Conservation (phyloP, 2,329 filamentous ascomycete genomes). For the Alternaria triticimaculans region DNA sequence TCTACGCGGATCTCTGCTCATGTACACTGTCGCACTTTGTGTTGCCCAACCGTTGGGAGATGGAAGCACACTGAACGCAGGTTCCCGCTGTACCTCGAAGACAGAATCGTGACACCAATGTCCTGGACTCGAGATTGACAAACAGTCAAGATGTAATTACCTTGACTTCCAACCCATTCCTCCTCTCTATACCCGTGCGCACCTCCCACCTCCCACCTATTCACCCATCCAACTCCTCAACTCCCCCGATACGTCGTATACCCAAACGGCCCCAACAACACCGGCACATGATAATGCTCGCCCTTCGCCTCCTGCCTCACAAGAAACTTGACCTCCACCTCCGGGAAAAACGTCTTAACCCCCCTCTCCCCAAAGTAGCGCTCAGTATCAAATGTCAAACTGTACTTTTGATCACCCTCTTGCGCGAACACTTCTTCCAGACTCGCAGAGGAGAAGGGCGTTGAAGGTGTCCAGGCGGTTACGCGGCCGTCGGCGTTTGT, state of each 20-base stretch:
- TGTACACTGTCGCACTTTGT: neutral
- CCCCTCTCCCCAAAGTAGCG: constrained; percentile 70
- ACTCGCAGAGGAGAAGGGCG: constrained; percentile 50
- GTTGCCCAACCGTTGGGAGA: neutral
- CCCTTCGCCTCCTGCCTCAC: constrained; percentile 53
- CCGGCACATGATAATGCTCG: constrained; percentile 80
- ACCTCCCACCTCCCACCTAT: neutral
- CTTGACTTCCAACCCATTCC: neutral
- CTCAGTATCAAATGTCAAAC: constrained; percentile 74
- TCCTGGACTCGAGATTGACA: neutral
- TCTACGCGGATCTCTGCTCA: neutral
- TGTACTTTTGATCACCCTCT: constrained; percentile 65
- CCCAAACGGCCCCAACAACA: constrained; percentile 78
- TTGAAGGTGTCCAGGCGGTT: constrained; percentile 70
- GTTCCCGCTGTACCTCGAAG: neutral
- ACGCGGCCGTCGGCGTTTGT: constrained; percentile 82
- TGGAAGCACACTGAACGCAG: neutral
- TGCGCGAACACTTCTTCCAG: constrained; percentile 45
- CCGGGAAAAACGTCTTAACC: constrained; percentile 62
- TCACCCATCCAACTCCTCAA: constrained; percentile 10
- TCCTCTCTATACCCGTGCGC: too few species aligned
- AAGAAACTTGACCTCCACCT: constrained; percentile 63
- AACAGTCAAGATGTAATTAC: neutral
- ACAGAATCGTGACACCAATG: neutral
- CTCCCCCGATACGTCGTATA: constrained; percentile 80